Percentiles rank a stretch among this genome's conserved stretches.
Conservation (phyloP, 345 rosid species). For the Microcos paniculata region DNA sequence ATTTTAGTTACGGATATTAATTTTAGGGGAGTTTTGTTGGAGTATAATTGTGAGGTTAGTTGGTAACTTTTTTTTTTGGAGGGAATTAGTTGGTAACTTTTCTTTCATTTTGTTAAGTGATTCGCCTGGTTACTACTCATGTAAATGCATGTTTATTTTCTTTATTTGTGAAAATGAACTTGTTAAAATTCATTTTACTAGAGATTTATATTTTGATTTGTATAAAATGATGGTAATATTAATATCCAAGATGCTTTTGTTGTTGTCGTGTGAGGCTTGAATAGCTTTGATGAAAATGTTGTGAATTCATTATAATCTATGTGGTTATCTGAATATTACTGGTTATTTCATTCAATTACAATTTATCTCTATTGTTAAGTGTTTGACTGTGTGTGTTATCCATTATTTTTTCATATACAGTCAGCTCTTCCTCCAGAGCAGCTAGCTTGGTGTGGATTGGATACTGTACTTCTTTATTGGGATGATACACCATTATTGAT, state of each 20-base stretch:
- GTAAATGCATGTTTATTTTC: not conserved
- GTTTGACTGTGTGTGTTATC: not conserved
- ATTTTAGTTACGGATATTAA: slow-evolving; percentile 65
- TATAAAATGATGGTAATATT: not conserved
- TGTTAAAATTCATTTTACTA: not conserved
- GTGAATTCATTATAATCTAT: not conserved
- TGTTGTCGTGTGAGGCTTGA: not conserved
- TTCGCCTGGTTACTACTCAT: not conserved
- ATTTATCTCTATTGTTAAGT: not conserved
- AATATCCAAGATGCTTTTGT: not conserved
- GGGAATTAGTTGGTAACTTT: slow-evolving; percentile 24
- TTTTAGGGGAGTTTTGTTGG: slow-evolving; percentile 44
- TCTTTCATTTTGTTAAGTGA: not conserved
- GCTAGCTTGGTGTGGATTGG: slow-evolving; percentile 98
- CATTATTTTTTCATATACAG: slow-evolving; percentile 38
- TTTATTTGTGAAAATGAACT: not conserved
- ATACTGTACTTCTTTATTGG: slow-evolving; percentile 85
- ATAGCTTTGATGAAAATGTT: not conserved
- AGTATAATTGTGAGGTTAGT: slow-evolving; percentile 76
- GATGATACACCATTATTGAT: slow-evolving; percentile 81
- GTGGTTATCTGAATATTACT: not conserved
- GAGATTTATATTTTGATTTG: not conserved
- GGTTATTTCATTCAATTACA: not conserved
- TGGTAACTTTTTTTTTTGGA: not conserved
- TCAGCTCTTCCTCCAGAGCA: slow-evolving; percentile 96